phyloP scores from a whole-genome alignment of 768 basidiomycete genomes.

The Pholiota microspora region DNA sequence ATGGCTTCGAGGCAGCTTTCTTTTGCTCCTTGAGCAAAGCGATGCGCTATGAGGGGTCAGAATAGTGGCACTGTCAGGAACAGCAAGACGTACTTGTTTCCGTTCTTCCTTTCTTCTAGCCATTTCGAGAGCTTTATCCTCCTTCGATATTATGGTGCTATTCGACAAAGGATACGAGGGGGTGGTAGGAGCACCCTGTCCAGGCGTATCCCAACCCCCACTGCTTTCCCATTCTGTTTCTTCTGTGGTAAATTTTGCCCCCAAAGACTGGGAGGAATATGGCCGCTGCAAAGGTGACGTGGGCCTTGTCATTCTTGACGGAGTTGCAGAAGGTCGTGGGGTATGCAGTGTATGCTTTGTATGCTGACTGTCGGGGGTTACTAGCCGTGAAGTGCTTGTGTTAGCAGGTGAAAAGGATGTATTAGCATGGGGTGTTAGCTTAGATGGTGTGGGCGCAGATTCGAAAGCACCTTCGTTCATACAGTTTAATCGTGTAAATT shows the following conservation, averaged over 20 bases:
- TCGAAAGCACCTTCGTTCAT: conserved; percentile 68
- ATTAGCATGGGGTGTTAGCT: conserved; percentile 1
- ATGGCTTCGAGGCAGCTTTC: conserved; percentile 42
- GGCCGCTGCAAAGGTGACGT: conserved; percentile 16
- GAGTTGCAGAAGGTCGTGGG: not conserved
- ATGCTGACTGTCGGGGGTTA: not conserved
- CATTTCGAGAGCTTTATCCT: conserved; percentile 94
- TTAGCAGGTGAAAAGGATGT: conserved; percentile 2
- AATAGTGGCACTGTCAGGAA: not conserved
- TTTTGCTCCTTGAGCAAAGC: conserved; percentile 82
- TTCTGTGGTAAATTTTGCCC: conserved; percentile 20
- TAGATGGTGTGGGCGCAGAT: conserved; percentile 39
- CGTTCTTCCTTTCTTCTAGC: conserved; percentile 88
- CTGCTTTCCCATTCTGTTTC: conserved; percentile 22
- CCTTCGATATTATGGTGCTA: conserved; percentile 66
- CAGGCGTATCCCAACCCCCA: conserved; percentile 22
- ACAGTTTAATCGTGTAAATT: not conserved
- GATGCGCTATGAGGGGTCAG: conserved; percentile 50
- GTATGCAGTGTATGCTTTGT: not conserved
- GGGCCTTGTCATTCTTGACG: not conserved
- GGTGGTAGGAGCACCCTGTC: not conserved
- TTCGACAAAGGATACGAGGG: conserved; percentile 18
- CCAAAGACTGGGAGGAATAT: conserved; percentile 18
- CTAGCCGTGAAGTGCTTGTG: conserved; percentile 2
- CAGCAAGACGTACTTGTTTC: conserved; percentile 59